Percentiles rank a stretch among this genome's conserved stretches.
phyloP scores from a whole-genome alignment of 768 basidiomycete species.

The Collybia sp. region DNA sequence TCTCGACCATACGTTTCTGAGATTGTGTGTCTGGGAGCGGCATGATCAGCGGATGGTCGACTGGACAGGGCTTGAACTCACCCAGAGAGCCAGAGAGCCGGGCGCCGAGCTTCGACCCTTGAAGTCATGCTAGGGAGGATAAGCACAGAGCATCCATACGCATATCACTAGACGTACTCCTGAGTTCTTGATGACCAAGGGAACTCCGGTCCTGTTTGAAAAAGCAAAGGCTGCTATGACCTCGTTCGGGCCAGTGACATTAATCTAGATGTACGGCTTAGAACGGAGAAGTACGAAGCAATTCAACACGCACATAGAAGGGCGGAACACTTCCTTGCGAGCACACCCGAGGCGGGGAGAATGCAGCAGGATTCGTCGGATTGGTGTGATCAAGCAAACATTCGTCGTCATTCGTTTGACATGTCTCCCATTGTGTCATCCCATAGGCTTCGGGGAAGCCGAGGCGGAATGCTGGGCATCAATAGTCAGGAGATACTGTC shows the following conservation, averaged over 20 bases:
- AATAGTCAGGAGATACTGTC: neutral
- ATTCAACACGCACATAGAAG: neutral
- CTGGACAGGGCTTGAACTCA: neutral
- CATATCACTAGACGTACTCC: slow-evolving; percentile 11
- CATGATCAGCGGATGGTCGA: neutral
- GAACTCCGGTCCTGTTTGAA: slow-evolving; percentile 28
- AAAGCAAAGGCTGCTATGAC: slow-evolving; percentile 36
- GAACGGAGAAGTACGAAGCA: neutral
- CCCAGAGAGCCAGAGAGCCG: slow-evolving; percentile 33
- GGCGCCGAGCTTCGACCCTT: slow-evolving; percentile 40
- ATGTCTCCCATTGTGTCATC: neutral
- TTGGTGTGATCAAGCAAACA: neutral
- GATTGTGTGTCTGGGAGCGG: slow-evolving; percentile 19
- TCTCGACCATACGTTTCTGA: slow-evolving; percentile 16
- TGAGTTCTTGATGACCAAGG: slow-evolving; percentile 31
- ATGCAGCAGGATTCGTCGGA: neutral
- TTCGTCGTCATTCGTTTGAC: neutral
- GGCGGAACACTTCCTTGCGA: neutral
- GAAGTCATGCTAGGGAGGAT: slow-evolving; percentile 29
- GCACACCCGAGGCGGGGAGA: neutral
- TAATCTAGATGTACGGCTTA: slow-evolving; percentile 11
- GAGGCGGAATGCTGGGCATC: neutral
- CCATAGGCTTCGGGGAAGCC: neutral
- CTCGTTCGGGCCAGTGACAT: slow-evolving; percentile 30
- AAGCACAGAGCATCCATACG: neutral